Conservation (phyloP, 345 rosid species). For the Corymbia maculata region DNA sequence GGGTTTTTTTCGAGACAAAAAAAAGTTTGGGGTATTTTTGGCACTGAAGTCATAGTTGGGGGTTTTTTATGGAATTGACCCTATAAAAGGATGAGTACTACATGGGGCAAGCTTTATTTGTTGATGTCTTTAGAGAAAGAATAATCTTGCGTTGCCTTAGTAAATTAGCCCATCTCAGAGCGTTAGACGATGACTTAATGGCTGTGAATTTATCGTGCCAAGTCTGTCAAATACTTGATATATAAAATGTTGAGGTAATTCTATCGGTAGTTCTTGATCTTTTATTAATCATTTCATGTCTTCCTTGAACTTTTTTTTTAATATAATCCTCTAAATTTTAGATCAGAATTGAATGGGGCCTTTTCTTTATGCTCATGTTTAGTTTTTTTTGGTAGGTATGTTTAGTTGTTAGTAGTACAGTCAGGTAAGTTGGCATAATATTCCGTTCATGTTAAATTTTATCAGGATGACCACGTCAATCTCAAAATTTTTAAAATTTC, state of each 20-base stretch:
- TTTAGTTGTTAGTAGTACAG: not conserved
- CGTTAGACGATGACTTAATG: not conserved
- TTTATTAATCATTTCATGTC: not conserved
- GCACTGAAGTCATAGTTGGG: too few species aligned
- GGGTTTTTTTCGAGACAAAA: too few species aligned
- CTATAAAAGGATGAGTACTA: not conserved
- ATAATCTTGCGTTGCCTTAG: not conserved
- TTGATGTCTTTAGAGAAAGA: not conserved
- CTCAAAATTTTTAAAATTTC: not conserved
- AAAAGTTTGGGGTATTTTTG: too few species aligned
- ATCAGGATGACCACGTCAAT: not conserved
- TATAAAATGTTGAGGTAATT: not conserved
- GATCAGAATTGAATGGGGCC: not conserved
- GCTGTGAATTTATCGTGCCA: not conserved
- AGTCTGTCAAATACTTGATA: not conserved
- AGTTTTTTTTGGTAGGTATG: not conserved
- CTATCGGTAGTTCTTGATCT: not conserved
- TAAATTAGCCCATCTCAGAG: not conserved
- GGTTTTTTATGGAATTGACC: too few species aligned
- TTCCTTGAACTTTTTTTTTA: not conserved
- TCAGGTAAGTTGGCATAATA: not conserved
- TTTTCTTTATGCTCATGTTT: not conserved
- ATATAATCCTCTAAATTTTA: not conserved
- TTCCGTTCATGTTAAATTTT: not conserved
- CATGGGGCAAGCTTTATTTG: not conserved